These are phyloP conservation scores for Trypanosoma brucei DNA, from an alignment of 208 protist genomes.

Conservation along the genomic window DNA sequence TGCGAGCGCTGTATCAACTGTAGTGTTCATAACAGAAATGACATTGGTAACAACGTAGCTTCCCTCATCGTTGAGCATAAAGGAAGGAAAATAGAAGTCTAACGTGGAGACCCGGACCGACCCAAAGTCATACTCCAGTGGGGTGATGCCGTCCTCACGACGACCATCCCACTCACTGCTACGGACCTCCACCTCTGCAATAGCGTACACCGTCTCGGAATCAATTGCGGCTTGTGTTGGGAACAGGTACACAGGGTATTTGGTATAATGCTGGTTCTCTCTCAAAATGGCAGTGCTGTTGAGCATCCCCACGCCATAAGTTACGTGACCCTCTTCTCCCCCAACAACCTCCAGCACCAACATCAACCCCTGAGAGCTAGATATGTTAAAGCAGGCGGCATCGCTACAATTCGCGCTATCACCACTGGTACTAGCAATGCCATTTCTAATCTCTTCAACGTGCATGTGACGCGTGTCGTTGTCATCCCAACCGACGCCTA, in stretches of 20 bases:
- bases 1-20: constrained; percentile 69
- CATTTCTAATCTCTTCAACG: constrained; percentile 29
- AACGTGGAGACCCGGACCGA: constrained; percentile 77
- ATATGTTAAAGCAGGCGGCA: constrained; percentile 37
- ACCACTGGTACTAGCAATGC: constrained; percentile 20
- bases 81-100: constrained; percentile 84
- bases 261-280: constrained; percentile 66
- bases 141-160: constrained; percentile 42
- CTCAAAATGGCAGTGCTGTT: constrained; percentile 63
- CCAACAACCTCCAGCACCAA: constrained; percentile 70
- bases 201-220: constrained; percentile 61
- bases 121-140: constrained; percentile 84
- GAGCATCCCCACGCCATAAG: constrained; percentile 62
- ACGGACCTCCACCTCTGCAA: constrained; percentile 68
- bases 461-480: background rate
- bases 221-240: constrained; percentile 67
- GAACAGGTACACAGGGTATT: constrained; percentile 74
- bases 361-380: constrained; percentile 54
- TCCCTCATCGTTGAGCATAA: constrained; percentile 58
- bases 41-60: constrained; percentile 85
- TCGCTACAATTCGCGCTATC: constrained; percentile 18
- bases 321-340: constrained; percentile 15
- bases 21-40: constrained; percentile 87
- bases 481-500: constrained; percentile 26
- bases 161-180: constrained; percentile 59